Percentiles rank a stretch among this genome's conserved stretches.
Evolutionary conservation across 306 rosid genomes (phyloP).

Genomic region (Abrus precatorius): DNA sequence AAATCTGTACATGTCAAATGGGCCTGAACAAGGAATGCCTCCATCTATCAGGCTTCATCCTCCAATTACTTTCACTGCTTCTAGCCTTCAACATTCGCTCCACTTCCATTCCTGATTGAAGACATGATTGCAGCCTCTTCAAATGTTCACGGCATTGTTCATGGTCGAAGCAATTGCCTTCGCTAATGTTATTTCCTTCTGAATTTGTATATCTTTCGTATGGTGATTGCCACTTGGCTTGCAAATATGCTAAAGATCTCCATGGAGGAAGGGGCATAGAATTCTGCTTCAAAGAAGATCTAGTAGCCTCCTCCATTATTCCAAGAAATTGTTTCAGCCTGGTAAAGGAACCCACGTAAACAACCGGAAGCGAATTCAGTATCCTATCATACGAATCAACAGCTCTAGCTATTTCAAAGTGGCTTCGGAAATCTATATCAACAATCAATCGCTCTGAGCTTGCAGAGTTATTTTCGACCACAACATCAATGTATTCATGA

Average conservation of each 20-base stretch:
- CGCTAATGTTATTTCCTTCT: constrained; percentile 45
- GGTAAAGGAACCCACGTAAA: constrained; percentile 79
- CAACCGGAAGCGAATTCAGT: constrained; percentile 83
- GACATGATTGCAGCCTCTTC: constrained; percentile 85
- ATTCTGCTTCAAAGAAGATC: constrained; percentile 86
- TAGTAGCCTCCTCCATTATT: constrained; percentile 91
- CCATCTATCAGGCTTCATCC: constrained; percentile 73
- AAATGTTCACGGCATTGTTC: constrained; percentile 78
- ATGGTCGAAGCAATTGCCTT: constrained; percentile 57
- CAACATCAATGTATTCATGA: constrained; percentile 89
- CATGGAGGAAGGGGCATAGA: constrained; percentile 99
- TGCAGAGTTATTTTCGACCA: constrained; percentile 63
- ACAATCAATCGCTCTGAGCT: constrained; percentile 78
- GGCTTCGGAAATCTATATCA: constrained; percentile 92
- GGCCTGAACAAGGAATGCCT: constrained; percentile 64
- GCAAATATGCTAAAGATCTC: constrained; percentile 88
- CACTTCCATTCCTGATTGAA: constrained; percentile 75
- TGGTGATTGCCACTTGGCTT: constrained; percentile 92
- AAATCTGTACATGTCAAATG: constrained; percentile 64
- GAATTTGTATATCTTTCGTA: constrained; percentile 65
- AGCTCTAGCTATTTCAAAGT: constrained; percentile 98
- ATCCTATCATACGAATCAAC: constrained; percentile 84
- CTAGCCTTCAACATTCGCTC: constrained; percentile 71
- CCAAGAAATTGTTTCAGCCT: constrained; percentile 80
- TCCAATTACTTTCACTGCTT: constrained; percentile 67